Evolutionary conservation across 2,329 filamentous ascomycete species (phyloP).

Genomic region (Apiospora hydei): DNA sequence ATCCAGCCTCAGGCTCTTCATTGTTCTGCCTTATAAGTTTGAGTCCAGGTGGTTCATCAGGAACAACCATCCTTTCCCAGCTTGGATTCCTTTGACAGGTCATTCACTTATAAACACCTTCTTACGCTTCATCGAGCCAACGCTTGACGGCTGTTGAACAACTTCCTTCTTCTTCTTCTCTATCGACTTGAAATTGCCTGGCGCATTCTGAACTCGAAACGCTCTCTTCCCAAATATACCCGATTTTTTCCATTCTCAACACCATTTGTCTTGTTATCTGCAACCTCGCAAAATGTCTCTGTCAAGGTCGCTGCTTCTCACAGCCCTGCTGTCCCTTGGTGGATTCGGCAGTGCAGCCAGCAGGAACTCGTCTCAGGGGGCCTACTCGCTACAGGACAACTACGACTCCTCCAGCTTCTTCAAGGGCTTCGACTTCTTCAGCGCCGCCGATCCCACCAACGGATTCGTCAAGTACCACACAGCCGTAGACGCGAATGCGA

Average conservation of each 20-base stretch:
- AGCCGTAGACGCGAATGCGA: constrained; percentile 61
- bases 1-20: background rate
- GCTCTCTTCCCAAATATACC: background rate
- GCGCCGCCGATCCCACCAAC: constrained; percentile 70
- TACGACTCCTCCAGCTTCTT: constrained; percentile 65
- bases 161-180: background rate
- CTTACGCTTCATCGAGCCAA: background rate
- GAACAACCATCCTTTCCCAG: background rate
- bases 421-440: constrained; percentile 63
- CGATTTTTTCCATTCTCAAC: background rate
- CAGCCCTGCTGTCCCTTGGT: constrained; percentile 26
- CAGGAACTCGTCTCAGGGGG: constrained; percentile 31
- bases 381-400: constrained; percentile 55
- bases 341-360: constrained; percentile 10
- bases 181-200: constrained; percentile 18
- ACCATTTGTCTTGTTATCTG: background rate
- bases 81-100: background rate
- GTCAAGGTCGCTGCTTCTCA: constrained; percentile 6
- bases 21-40: background rate
- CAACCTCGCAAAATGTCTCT: background rate
- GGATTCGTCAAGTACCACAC: constrained; percentile 77
- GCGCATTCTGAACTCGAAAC: background rate
- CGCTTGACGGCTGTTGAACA: background rate
- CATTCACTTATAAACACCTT: constrained; percentile 1
- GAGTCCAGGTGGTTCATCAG: background rate